Evolutionary conservation across 1,284 basidiomycete genomes (phyloP).

Genomic region (Leccinum olivaceoglutinosum): DNA sequence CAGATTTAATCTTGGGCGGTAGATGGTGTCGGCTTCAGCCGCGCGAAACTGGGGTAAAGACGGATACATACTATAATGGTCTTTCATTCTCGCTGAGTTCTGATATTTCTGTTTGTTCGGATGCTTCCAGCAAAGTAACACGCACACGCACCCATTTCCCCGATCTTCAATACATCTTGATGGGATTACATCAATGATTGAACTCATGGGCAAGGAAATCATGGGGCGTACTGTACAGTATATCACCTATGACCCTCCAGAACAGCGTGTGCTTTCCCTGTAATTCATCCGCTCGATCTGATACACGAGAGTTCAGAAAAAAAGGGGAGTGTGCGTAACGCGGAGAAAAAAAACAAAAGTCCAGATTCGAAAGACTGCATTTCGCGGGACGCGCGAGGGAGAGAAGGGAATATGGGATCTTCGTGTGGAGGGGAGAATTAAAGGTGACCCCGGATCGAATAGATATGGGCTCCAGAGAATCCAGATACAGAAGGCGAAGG

Average conservation of each 20-base stretch:
- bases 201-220: neutral
- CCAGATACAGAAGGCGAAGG: too few relatives aligned
- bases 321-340: neutral
- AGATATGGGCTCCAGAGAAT: too few relatives aligned
- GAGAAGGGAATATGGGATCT: too few relatives aligned
- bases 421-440: too few relatives aligned
- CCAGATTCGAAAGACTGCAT: too few relatives aligned
- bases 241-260: conserved; percentile 76
- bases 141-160: conserved; percentile 63
- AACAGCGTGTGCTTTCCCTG: conserved; percentile 89
- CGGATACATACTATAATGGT: conserved; percentile 72
- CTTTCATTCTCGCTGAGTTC: conserved; percentile 81
- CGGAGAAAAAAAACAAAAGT: neutral
- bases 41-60: neutral
- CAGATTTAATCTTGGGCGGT: conserved; percentile 86
- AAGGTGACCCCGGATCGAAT: too few relatives aligned
- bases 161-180: conserved; percentile 84
- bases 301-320: neutral
- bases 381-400: too few relatives aligned
- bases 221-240: conserved; percentile 71
- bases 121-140: neutral
- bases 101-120: conserved; percentile 23
- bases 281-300: conserved; percentile 83
- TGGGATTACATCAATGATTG: conserved; percentile 1
- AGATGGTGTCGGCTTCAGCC: conserved; percentile 4